These are phyloP conservation scores for Xylariaceae sp. DNA, from an alignment of 2,329 filamentous ascomycete species.

Conservation along the genomic window DNA sequence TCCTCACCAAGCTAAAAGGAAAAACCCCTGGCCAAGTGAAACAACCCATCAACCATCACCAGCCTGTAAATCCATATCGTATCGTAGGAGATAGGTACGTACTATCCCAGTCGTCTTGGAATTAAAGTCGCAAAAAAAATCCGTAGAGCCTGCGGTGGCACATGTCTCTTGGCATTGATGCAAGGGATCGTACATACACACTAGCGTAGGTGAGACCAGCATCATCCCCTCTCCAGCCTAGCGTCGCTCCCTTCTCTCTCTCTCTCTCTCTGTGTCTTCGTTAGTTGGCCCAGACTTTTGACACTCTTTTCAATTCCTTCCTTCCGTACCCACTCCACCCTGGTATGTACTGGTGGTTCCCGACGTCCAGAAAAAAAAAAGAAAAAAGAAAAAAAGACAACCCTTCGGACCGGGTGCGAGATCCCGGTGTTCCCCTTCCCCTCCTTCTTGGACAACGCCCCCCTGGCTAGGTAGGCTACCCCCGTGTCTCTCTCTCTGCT, in stretches of 20 bases:
- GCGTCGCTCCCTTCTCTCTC: no score
- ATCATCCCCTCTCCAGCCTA: no score
- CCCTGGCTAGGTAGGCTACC: background rate
- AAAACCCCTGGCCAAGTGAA: no score
- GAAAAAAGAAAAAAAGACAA: background rate
- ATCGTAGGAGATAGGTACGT: no score
- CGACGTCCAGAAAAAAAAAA: no score
- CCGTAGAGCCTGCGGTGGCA: background rate
- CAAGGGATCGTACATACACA: conserved; percentile 18
- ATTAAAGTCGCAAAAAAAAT: no score
- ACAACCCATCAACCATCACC: no score
- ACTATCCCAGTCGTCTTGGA: no score
- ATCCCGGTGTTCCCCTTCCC: conserved; percentile 4
- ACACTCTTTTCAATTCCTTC: background rate
- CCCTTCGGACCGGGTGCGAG: conserved; percentile 12
- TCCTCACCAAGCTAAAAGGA: no score
- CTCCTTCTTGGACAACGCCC: background rate
- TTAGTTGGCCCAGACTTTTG: background rate
- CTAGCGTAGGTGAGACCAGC: background rate
- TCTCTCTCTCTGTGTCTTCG: no score
- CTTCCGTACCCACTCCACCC: no score
- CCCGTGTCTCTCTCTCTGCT: background rate
- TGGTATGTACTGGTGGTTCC: background rate
- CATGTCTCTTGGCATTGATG: conserved; percentile 14
- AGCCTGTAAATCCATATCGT: no score